Evolutionary conservation across 106 monocot genomes (phyloP).

Genomic region (Dioscorea alata): DNA sequence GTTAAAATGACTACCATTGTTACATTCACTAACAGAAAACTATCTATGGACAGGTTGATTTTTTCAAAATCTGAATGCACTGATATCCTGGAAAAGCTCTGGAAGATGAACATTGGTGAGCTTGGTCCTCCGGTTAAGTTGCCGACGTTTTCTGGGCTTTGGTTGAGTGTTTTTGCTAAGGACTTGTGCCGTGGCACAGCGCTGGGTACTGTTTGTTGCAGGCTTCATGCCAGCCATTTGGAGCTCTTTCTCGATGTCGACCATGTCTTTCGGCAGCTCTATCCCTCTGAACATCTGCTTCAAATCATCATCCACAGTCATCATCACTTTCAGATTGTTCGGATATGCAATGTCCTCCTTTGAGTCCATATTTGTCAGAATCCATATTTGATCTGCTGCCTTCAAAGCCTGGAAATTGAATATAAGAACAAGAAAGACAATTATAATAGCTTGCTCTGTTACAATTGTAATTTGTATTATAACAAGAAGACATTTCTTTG

Average conservation of each 20-base stretch:
- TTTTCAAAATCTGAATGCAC: slow-evolving; percentile 7
- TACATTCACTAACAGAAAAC: no score
- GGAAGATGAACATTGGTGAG: slow-evolving; percentile 92
- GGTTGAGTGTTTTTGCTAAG: slow-evolving; percentile 54
- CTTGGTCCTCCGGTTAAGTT: slow-evolving; percentile 73
- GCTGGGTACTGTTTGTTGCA: slow-evolving; percentile 81
- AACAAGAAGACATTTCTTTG: no score
- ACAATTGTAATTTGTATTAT: no score
- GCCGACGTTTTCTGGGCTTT: slow-evolving; percentile 63
- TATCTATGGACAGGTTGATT: no score
- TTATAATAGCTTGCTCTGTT: no score
- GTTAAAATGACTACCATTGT: no score
- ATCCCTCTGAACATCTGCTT: slow-evolving; percentile 73
- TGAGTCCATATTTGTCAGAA: slow-evolving; percentile 87
- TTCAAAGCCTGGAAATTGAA: slow-evolving; percentile 50
- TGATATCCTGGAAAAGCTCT: slow-evolving; percentile 64
- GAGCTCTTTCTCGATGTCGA: slow-evolving; percentile 82
- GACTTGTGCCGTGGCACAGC: slow-evolving; percentile 65
- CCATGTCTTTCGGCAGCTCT: slow-evolving; percentile 85
- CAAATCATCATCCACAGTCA: slow-evolving; percentile 81
- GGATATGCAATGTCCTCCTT: slow-evolving; percentile 96
- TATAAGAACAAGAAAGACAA: no score
- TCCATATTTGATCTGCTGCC: slow-evolving; percentile 62
- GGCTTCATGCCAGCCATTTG: slow-evolving; percentile 89
- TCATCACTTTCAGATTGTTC: slow-evolving; percentile 61